Base-by-base conservation (phyloP, 2,329 filamentous ascomycete species). In the Lecanosticta acicola region DNA sequence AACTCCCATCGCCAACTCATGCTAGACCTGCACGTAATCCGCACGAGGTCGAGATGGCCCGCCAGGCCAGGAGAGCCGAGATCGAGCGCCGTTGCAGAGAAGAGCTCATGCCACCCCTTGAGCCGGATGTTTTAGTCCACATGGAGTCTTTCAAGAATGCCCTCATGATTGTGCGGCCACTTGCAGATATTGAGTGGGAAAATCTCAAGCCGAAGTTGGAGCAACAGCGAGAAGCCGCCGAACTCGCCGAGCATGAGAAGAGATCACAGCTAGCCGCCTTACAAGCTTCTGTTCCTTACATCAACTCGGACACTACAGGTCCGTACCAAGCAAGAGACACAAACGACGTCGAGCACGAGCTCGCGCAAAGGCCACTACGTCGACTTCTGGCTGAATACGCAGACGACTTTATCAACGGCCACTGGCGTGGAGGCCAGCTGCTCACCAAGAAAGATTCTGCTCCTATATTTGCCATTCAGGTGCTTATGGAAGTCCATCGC, bases 131-230 rank as follows among this genome's bases (percentile, higher is more conserved):
- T 34, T 71, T 90, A 46, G 75, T 76, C 45, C 81, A 84, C 59
- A 85, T 88, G 66, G 77, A 84, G 38, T 81, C 84, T 1, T 91
- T 88, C 63, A 79, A 84, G 59, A 84, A 83, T 32, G 82, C 86
- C 21, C 76, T 85, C 37, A 79, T 86, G 52, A 84, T 87, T 32
- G 77, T 78, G 8, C 74, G 78, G 18, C 81, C 82, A 16, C 70
- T 91, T 56, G 81, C 79, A 53, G 83, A 88, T 48, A 70, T 73
- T 44, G 79, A 81, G 3, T 91, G 85, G 86, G 76, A 79, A 41
- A 68, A 83, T 42, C 71, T 90, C 29, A 80, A 81, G 56, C 80
- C 81, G 39, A 80, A 81, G 48, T 70, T 91, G 11, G 66, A 86
- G 26, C 75, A 77, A 17, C 84, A 89, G 64, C 74, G 81, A 55